phyloP scores from a whole-genome alignment of 345 rosid genomes.

The thale cress (Arabidopsis thaliana) region TAIR10.1 NC_003076.8:3498501-3499000 shows the following conservation, averaged over 20 bases:
- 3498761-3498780: conserved; percentile 89
- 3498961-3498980: conserved; percentile 83
- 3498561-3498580: conserved; percentile 99
- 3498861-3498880: conserved; percentile 80
- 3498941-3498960: conserved; percentile 89
- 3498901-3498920: conserved; percentile 83
- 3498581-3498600: conserved; percentile 88
- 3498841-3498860: conserved; percentile 91
- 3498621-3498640: conserved; percentile 88
- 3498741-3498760: conserved; percentile 96
- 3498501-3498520: conserved; percentile 73
- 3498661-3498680: conserved; percentile 95
- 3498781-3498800: conserved; percentile 95
- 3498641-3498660: conserved; percentile 88
- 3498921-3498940: conserved; percentile 93
- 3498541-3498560: conserved; percentile 97
- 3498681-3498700: conserved; percentile 94
- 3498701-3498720: conserved; percentile 86
- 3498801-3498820: conserved; percentile 99
- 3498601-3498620: conserved; percentile 93
- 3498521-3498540: conserved; percentile 91
- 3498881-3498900: conserved; percentile 76
- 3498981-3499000: conserved; percentile 96
- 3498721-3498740: conserved; percentile 84
- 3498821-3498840: conserved; percentile 97